Evolutionary conservation across 108 stramenopile genomes (phyloP).

Genomic region (Nitzschia inconspicua): DNA sequence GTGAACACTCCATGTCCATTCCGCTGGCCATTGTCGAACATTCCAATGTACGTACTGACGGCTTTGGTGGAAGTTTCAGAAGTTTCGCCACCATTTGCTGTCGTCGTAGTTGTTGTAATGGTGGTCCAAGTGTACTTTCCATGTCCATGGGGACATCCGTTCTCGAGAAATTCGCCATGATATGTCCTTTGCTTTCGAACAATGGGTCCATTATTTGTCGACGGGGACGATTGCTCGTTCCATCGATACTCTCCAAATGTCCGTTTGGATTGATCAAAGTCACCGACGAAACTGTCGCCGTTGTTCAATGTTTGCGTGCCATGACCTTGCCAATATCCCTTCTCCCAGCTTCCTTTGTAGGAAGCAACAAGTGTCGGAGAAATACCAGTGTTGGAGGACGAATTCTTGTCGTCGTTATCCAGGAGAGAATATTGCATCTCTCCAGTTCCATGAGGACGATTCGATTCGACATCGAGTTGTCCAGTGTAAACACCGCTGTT

Average conservation of each 20-base stretch:
- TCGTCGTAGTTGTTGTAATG: not conserved
- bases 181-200: not conserved
- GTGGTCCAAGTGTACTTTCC: conserved; percentile 9
- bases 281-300: not conserved
- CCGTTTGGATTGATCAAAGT: conserved; percentile 6
- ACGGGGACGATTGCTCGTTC: not conserved
- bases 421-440: conserved; percentile 40
- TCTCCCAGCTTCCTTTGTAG: conserved; percentile 4
- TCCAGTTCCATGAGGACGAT: conserved; percentile 33
- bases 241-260: conserved; percentile 4
- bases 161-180: conserved; percentile 6
- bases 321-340: conserved; percentile 9
- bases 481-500: too few relatives aligned
- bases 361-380: too few relatives aligned
- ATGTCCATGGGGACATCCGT: conserved; percentile 14
- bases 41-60: conserved; percentile 3
- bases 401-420: too few relatives aligned
- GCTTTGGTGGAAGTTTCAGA: too few relatives aligned
- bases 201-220: not conserved
- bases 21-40: conserved; percentile 4
- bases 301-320: not conserved
- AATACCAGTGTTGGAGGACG: too few relatives aligned
- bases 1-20: conserved; percentile 2
- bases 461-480: not conserved
- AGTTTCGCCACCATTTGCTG: not conserved